Evolutionary conservation across 495 filamentous ascomycete species (phyloP).

Genomic region (Umbilicaria muhlenbergii): DNA sequence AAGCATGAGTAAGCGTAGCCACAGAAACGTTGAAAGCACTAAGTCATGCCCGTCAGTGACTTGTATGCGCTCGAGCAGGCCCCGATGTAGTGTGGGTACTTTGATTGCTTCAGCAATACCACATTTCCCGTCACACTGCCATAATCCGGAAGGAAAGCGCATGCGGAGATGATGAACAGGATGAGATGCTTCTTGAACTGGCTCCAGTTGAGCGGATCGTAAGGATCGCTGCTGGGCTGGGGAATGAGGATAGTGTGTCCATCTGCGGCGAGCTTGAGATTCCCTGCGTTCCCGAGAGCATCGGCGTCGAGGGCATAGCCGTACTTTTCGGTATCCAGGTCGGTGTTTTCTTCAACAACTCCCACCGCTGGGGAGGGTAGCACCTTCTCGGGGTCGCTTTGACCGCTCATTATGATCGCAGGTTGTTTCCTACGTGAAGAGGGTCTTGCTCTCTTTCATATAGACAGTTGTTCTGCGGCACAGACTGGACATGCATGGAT

Average conservation of each 20-base stretch:
- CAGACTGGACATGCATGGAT: too few relatives aligned
- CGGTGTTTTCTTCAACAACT: too few relatives aligned
- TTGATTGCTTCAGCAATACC: constrained; percentile 33
- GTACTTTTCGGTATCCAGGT: not conserved
- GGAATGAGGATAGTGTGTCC: constrained; percentile 41
- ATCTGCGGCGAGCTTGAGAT: constrained; percentile 24
- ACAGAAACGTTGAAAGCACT: constrained; percentile 31
- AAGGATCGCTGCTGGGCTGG: constrained; percentile 36
- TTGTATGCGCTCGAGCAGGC: not conserved
- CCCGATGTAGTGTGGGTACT: constrained; percentile 3
- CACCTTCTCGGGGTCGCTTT: too few relatives aligned
- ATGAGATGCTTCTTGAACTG: constrained; percentile 36
- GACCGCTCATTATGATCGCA: too few relatives aligned
- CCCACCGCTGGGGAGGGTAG: too few relatives aligned
- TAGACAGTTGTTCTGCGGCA: too few relatives aligned
- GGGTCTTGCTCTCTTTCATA: too few relatives aligned
- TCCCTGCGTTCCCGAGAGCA: constrained; percentile 3
- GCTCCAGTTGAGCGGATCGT: constrained; percentile 45
- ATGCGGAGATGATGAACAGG: constrained; percentile 33
- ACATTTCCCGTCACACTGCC: constrained; percentile 38
- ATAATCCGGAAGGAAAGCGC: constrained; percentile 41
- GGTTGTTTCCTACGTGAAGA: too few relatives aligned
- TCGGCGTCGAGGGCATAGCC: constrained; percentile 22
- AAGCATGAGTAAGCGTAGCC: constrained; percentile 37
- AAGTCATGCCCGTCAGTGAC: not conserved